A percentile compares a stretch with the other conserved stretches of the same genome.
Conservation (phyloP, 345 rosid species). For the Cochlearia excelsa region DNA sequence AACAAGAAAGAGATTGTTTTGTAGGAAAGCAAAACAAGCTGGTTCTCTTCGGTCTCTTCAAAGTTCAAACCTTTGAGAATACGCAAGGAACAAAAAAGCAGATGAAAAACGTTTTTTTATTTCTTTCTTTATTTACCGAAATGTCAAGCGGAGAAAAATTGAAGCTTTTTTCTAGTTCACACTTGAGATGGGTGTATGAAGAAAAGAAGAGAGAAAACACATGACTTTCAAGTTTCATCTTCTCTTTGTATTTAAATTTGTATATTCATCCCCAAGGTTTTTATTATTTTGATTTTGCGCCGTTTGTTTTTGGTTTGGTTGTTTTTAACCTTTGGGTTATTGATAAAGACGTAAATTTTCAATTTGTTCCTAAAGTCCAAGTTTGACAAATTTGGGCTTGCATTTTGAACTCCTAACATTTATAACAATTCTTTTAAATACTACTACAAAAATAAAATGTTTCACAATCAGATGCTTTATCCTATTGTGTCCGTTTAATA, state of each 20-base stretch:
- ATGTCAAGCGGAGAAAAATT: constrained; percentile 7
- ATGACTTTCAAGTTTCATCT: constrained; percentile 5
- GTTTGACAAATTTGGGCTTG: no score
- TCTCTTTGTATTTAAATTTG: constrained; percentile 9
- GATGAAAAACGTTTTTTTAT: constrained; percentile 20
- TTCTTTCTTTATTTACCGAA: neutral
- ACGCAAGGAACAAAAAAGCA: constrained; percentile 18
- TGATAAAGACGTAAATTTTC: no score
- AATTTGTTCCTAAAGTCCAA: no score
- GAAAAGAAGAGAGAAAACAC: constrained; percentile 19
- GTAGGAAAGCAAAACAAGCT: constrained; percentile 21
- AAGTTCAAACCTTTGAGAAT: constrained; percentile 24
- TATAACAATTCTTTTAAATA: no score
- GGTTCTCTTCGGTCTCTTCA: constrained; percentile 14
- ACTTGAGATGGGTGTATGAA: constrained; percentile 18
- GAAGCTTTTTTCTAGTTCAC: constrained; percentile 4
- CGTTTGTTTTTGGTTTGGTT: neutral
- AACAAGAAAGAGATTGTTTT: neutral
- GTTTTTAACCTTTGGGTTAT: neutral
- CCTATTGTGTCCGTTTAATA: neutral
- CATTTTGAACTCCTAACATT: no score
- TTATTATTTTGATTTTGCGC: neutral
- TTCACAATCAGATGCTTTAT: constrained; percentile 9
- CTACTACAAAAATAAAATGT: no score
- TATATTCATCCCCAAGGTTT: neutral